Evolutionary conservation across 306 rosid genomes (phyloP), one percentile per base, ranked within the genome.

Genomic region (Luffa aegyptiaca): DNA sequence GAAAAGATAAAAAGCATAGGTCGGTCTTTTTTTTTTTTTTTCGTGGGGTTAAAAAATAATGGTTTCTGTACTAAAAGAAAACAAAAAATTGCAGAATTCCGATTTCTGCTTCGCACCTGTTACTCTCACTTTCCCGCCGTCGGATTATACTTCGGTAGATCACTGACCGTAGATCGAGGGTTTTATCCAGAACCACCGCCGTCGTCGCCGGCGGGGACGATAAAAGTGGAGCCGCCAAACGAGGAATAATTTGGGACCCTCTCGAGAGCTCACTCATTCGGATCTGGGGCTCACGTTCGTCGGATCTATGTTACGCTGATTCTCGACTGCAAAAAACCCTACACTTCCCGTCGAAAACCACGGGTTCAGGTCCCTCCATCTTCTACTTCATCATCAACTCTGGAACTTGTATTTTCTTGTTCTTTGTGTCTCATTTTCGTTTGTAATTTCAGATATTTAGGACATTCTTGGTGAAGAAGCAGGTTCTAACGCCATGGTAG

Each of bases 151-250:
- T 69, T 69, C 53, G 53, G 17, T 10, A n/a, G 17, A 69, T 42
- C 35, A 42, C 75, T 44, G 75, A 69, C 75, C 75, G 75, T 69
- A 42, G 75, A 69, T 69, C 75, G 36, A 41, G 75, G 75, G 75
- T n/a, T 69, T 69, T 69, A 69, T 42, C 75, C 75, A 69, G 14
- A 69, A 69, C 53, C 49, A 42, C 75, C 75, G 17, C 14, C 53
- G 75, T 42, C 75, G 75, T 14, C 75, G 75, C 35, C 75, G 75
- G 53, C 53, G 75, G 75, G 10, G 75, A 10, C 53, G 36, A 42
- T 20, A 4, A 3, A 68, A n/a, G 35, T 9, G 35, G 52, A n/a
- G 75, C 31, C 14, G 53, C 75, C 75, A n/a, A n/a, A n/a, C 75
- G 1, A 42, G 75, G 53, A 69, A 9, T 2, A 36, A 65, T 35